Evolutionary conservation across 306 rosid species (phyloP), one percentile per base, ranked within the genome.

Genomic region (Lablab purpureus): DNA sequence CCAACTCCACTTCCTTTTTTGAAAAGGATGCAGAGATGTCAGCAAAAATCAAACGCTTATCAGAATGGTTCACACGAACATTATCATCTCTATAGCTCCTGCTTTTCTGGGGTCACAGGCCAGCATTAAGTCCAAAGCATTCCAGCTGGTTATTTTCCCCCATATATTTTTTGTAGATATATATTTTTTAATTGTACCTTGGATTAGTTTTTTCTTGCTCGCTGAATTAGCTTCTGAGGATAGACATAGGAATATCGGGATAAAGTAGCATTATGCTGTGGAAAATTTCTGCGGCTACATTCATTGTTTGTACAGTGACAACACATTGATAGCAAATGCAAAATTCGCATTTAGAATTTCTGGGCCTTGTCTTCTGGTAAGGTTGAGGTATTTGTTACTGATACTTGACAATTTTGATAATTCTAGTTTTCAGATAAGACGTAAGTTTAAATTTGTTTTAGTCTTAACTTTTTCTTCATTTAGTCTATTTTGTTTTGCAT

Each of bases 1-100:
- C 90, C 3, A 90, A 96, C 85, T 89, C 85, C 13, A 84, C 87
- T 73, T 59, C 90, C 10, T 90, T 80, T 59, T 63, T 84, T 21
- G 99, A 86, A 70, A 93, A 86, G 88, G 90, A 91, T 55, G 89
- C 80, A 2, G 88, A 78, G 68, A 11, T 89, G 78, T 80, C 83
- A 1, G 87, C 74, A 21, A 93, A 88, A 87, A 63, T 87, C 78
- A 87, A 80, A 80, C 88, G 92, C 52, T 55, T 93, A n/a, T 90
- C 94, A 22, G 98, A 91, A n/a, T 96, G 99, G 99, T 91, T 90
- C 76, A 37, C 83, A 18, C 80, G 81, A 84, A 89, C 87, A 21
- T 72, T 93, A 25, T 80, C 91, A 15, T 83, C 94, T 76, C 56
- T 74, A 73, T 92, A 92, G 91, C 63, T 75, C 68, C 59, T 76